phyloP scores from a whole-genome alignment of 2,329 filamentous ascomycete species.

The Aspergillus japonicus region DNA sequence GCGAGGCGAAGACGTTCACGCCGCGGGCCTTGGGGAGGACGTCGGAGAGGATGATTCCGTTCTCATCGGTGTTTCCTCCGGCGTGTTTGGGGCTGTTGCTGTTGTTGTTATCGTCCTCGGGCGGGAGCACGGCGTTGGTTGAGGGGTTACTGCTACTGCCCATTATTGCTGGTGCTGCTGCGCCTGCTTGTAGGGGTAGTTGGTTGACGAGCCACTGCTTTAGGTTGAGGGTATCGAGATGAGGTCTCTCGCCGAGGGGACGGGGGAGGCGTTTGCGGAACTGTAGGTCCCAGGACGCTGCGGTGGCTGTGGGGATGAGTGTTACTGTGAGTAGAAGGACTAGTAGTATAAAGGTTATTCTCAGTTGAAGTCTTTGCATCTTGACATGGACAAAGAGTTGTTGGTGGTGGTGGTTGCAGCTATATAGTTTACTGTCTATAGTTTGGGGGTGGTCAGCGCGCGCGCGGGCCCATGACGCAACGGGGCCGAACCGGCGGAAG shows the following conservation, averaged over 20 bases:
- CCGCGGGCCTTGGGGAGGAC: constrained; percentile 75
- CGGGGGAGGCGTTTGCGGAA: constrained; percentile 23
- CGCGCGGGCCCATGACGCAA: constrained; percentile 24
- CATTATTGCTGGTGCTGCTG: constrained; percentile 21
- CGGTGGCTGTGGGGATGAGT: constrained; percentile 14
- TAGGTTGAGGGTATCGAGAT: constrained; percentile 14
- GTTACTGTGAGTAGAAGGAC: constrained; percentile 6
- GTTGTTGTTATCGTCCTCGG: constrained; percentile 3
- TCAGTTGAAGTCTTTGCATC: constrained; percentile 13
- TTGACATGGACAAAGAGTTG: background rate
- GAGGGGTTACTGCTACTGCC: constrained; percentile 12
- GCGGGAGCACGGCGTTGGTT: constrained; percentile 23
- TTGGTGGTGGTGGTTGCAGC: background rate
- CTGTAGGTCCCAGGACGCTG: constrained; percentile 13
- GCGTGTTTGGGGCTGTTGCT: too few relatives aligned
- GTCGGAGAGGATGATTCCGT: constrained; percentile 70
- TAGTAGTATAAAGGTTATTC: background rate
- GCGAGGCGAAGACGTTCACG: constrained; percentile 80
- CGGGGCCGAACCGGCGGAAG: background rate
- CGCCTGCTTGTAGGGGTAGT: constrained; percentile 19
- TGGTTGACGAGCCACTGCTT: constrained; percentile 23
- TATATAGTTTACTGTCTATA: background rate
- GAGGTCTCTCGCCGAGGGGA: constrained; percentile 17
- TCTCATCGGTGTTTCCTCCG: constrained; percentile 44
- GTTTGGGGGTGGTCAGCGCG: background rate